Base-by-base conservation (phyloP, 2,329 filamentous ascomycete species). In the Aspergillus pseudonomiae region DNA sequence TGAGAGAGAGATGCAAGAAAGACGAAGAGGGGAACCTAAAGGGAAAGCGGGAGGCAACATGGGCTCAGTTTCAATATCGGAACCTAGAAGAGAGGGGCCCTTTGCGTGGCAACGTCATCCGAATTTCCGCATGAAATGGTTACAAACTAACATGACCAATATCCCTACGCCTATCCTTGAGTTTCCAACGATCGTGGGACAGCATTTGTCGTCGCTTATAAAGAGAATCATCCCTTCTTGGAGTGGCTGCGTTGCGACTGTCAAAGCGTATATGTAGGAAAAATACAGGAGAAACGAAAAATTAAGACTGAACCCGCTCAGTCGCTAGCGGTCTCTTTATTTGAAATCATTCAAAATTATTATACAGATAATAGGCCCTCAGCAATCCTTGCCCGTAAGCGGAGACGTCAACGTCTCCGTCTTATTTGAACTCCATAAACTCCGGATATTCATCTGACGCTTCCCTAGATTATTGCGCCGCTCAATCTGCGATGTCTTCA, bases 361-460 rank as follows among this genome's bases (percentile, higher is more conserved):
- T 67, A 60, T 72, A 74, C 70, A 72, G 58, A 63, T 24, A 59
- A 65, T 65, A 64, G 61, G 55, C 12, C 58, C 67, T 67, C 67
- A 74, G 61, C 64, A 56, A 63, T 69, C 69, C 67, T 77, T 77
- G 61, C 73, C 72, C 71, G 68, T 68, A 28, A 74, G 68, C 63
- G 71, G 66, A 73, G 73, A 75, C 70, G 68, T 70, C 61, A 74
- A 67, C 52, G 70, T 68, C 70, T 73, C 68, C 28, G 62, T 57
- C 41, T 50, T 65, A 46, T 68, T 71, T 66, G 73, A 79, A 77
- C 78, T 76, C 74, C 77, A 67, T 66, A 74, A 79, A 78, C 77
- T 78, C 78, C 79, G 71, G 70, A 68, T 73, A 70, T 74, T 72
- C 67, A 72, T 70, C 61, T 68, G 67, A 70, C 70, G 68, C 71